Base-by-base conservation (phyloP, 208 protist species). In the Crithidia thermophila region DNA sequence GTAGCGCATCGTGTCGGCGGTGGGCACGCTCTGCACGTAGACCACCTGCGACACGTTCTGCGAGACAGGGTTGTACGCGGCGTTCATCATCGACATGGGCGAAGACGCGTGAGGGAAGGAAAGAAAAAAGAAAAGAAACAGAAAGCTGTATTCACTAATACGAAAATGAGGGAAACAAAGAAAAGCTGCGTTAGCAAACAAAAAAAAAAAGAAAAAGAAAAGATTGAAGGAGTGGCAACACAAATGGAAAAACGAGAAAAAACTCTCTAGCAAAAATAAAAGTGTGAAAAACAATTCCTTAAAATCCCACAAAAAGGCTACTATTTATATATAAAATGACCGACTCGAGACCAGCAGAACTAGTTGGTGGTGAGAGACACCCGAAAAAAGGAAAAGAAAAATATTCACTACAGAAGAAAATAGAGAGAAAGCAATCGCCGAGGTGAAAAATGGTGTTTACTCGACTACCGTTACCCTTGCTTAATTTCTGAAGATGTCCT, bases 131-230 rank as follows among this genome's bases (percentile, higher is more conserved):
- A 69, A 70, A 64, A 63, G 23, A 64, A 39, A 52, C 23, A 21
- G 20, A 36, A 43, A 50, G 3, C 1, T 40, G 14, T 40, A 40
- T 40, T 31, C 14, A 25, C 50, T 40, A 20, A 43, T 11, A 45
- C 11, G 18, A 21, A 59, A 46, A 18, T 30, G 33, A 28, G 1
- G 27, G n/a, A 18, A 36, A 30, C 4, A 49, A 59, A 7, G 30
- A 25, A 8, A 13, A 42, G 36, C 4, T 55, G 20, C 7, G 7
- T 61, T 52, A 14, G 4, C n/a, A 63, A 39, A 31, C 13, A 36
- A 63, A 37, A 67, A 67, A 53, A 61, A 49, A 45, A 46, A 58
- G 53, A 39, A 45, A 57, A 58, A 37, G 60, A 53, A 67, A 72
- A 63, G 23, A 40, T 30, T 67, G 16, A 36, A 42, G 62, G 27